A percentile compares a stretch with the other conserved stretches of the same genome.
Conservation (phyloP, 179 eudicot species). For the Beta corolliflora region DNA sequence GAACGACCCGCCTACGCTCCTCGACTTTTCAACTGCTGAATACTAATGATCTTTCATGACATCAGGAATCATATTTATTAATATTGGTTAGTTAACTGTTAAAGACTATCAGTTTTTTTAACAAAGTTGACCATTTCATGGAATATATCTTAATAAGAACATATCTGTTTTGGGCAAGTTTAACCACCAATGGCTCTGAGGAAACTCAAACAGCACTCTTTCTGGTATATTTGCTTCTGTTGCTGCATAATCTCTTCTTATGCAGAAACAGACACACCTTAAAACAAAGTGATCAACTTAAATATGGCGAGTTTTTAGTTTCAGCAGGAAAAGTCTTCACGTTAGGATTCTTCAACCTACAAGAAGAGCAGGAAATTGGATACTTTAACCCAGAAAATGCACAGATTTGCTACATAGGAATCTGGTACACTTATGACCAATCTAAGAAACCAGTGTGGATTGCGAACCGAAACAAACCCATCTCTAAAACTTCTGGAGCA, state of each 20-base stretch:
- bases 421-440: conserved; percentile 27
- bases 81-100: background rate
- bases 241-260: conserved; percentile 7
- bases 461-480: conserved; percentile 30
- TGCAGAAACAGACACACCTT: conserved; percentile 24
- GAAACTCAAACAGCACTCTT: background rate
- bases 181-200: conserved; percentile 15
- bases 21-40: background rate
- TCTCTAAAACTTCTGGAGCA: conserved; percentile 20
- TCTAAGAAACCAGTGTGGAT: conserved; percentile 25
- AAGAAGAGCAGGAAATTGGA: background rate
- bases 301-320: conserved; percentile 23
- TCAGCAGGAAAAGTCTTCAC: conserved; percentile 31
- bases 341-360: conserved; percentile 28
- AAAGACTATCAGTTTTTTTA: background rate
- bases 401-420: conserved; percentile 19
- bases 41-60: background rate
- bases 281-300: conserved; percentile 21
- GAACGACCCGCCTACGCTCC: background rate
- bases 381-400: conserved; percentile 25
- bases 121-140: background rate
- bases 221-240: conserved; percentile 15
- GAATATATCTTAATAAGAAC: background rate
- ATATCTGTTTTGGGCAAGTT: background rate
- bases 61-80: too few relatives aligned